Base-by-base conservation (phyloP, 2,329 filamentous ascomycete genomes). In the Hypoxylon sp. region DNA sequence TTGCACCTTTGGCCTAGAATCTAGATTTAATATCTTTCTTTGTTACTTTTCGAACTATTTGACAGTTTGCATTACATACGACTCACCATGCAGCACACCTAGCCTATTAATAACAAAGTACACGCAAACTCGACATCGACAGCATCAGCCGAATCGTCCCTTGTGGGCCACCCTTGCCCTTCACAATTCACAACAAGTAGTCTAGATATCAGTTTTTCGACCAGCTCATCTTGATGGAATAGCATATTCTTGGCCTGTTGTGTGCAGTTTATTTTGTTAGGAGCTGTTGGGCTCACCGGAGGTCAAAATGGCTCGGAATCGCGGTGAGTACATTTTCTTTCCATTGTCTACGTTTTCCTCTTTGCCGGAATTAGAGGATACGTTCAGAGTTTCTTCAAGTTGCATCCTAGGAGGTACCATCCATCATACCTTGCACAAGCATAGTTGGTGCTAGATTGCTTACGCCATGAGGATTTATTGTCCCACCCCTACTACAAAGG, bases 251-350 rank as follows among this genome's bases (percentile, higher is more conserved):
- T 23, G n/a, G 47, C 43, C n/a, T 61, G 16, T 59, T 34, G 14
- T 25, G 45, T 27, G 6, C 6, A 27, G 45, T 47, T 32, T 57
- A 29, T 45, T 54, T 56, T 51, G 61, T 63, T 56, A 54, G 65
- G 61, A 62, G 52, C 43, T 60, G 57, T 51, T 55, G 47, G 57
- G 64, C 43, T 47, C 23, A 45, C 64, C 48, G 57, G 54, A 37
- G 59, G 56, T 61, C 71, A 84, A 79, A 70, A 86, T 86, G 84
- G 83, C 78, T 74, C 83, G 84, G 73, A 85, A 83, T 83, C 81
- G 84, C 78, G 84, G 84, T 86, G 79, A 76, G 83, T 85, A 71
- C 62, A 70, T 61, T 62, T 67, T 58, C 57, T 72, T 73, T 68
- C 67, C 64, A 52, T 52, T 21, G 9, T 72, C 57, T 43, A 11